Base-by-base conservation (phyloP, 192 early-diverging fungal genomes). In the Glomus cerebriforme region DNA sequence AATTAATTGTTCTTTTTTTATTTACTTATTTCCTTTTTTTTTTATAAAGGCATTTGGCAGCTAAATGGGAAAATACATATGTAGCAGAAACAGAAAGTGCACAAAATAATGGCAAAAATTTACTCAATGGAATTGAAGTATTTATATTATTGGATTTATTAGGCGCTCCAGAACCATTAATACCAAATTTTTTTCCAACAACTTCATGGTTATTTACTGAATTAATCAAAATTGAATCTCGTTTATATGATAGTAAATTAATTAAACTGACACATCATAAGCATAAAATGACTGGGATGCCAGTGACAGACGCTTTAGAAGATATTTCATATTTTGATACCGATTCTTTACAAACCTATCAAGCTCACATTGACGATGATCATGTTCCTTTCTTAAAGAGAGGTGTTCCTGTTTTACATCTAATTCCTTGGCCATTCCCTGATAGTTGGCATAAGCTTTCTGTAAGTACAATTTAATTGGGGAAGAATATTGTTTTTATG, bases 121-220 rank as follows among this genome's bases (percentile, higher is more conserved):
- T 79, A 34, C 83, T 98, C n/a, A 82, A 86, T 35, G 83, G 90
- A 22, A 96, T 99, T 22, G 96, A 98, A 43, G 82, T 93, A 7
- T 87, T 99, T 80, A 90, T 99, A 0, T 86, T 98, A 19, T 85
- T 99, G 29, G 97, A 99, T 84, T 85, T 99, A 37, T 83, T 99
- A 19, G 97, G 97, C 0, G 83, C 91, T 0, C 37, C 80, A 69
- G 78, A 88, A 32, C 81, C 86, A 27, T 71, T 32, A 26, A 83
- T 96, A 19, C 80, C 75, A 45, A 93, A 93, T 78, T 86, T 85
- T 60, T 94, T 92, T 81, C 73, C 79, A 12, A 82, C 86, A 7
- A 96, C 96, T 12, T 83, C 89, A 10, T 88, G 88, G 83, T 79
- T 91, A 15, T 98, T 92, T 80, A 83, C 82, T n/a, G 85, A 90